Evolutionary conservation across 2,329 filamentous ascomycete genomes (phyloP), one percentile per base, ranked within the genome.

Genomic region (Ceratocystiopsis brevicomis): DNA sequence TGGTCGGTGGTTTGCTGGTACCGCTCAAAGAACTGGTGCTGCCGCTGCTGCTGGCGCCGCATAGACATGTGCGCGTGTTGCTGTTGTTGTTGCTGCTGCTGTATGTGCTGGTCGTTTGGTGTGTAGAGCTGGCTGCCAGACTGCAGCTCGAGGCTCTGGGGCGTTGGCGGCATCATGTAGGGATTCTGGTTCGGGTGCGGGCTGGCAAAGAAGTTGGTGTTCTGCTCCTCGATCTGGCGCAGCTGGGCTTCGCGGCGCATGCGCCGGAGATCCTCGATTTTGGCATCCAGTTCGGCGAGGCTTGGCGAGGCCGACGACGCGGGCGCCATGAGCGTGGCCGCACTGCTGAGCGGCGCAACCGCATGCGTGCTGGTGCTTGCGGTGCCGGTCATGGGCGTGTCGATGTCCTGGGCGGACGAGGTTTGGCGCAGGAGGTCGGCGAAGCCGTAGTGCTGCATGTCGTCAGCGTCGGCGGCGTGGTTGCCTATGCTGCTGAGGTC

Each of bases 121-220:
- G 72, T 68, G 43, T 73, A 57, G 55, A 78, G 85, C 50, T 73
- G 71, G 57, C 51, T 65, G 53, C 62, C 73, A 54, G 64, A 71
- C 57, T 80, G 76, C 60, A 88, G 73, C 54, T 88, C 81, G 21
- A 85, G 68, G 56, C 83, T 88, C 56, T 81, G 83, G 0, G 83
- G 83, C 14, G 83, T 90, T 3, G 81, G 81, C 6, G 83, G 83
- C 9, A 85, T 72, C 42, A 80, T 75, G 46, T 69, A 66, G 25
- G 25, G 25, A 9, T 30, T 30, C 25, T 30, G 25, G 25, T 30
- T 30, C 5, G 25, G 25, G 48, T 67, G 69, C 46, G 71, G 66
- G 42, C 59, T 68, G 44, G 60, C 57, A 53, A 69, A 76, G 53
- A 68, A 73, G 44, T 67, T 68, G 13, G 59, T 64, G 39, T 66